Conservation (phyloP, 2,329 filamentous ascomycete genomes). For the Apiospora koreana region DNA sequence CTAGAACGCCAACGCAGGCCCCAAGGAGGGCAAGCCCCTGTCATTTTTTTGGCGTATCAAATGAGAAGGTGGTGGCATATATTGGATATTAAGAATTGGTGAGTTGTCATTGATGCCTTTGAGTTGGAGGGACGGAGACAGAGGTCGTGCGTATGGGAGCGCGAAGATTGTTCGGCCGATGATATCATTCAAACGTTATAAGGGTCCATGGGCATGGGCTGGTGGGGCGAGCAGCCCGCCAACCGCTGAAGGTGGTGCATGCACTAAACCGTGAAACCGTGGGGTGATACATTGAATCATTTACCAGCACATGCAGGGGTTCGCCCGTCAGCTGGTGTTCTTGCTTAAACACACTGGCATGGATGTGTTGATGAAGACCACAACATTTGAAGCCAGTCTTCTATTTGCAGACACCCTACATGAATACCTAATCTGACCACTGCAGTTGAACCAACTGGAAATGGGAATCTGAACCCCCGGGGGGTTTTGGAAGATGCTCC, state of each 20-base stretch:
- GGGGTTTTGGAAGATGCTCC: no score
- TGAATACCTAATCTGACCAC: no score
- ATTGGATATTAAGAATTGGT: background rate
- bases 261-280: background rate
- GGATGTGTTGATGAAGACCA: no score
- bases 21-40: constrained; percentile 19
- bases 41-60: background rate
- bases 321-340: no score
- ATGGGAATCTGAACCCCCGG: no score
- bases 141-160: no score
- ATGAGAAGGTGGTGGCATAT: background rate
- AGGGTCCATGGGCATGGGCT: background rate
- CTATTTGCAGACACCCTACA: no score
- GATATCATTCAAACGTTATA: background rate
- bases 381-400: no score
- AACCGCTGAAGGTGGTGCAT: background rate
- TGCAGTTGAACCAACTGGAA: no score
- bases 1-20: constrained; percentile 52
- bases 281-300: no score
- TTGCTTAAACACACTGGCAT: background rate
- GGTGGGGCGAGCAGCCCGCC: background rate
- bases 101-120: background rate
- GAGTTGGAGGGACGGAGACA: background rate
- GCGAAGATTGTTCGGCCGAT: background rate
- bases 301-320: no score